Conservation (phyloP, 441 rosid genomes). For the Jatropha podagrica region DNA sequence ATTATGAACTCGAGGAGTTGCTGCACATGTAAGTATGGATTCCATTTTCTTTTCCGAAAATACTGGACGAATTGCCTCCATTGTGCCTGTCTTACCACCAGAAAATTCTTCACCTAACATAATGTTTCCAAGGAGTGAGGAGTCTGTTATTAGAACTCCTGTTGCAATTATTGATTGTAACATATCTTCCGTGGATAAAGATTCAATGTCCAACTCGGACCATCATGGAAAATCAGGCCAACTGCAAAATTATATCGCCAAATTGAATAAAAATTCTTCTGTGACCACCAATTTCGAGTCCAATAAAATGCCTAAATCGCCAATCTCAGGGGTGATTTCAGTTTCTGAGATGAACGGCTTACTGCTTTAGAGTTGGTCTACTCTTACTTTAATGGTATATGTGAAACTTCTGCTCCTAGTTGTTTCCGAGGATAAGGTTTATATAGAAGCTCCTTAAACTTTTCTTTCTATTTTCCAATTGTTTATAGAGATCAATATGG, state of each 20-base stretch:
- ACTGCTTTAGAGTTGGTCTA: conserved; percentile 47
- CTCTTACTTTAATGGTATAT: conserved; percentile 44
- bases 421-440: conserved; percentile 3
- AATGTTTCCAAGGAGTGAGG: conserved; percentile 13
- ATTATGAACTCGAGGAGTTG: too few species aligned
- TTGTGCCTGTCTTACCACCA: conserved; percentile 13
- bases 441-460: conserved; percentile 4
- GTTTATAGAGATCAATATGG: conserved; percentile 55
- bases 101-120: conserved; percentile 20
- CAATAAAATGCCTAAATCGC: conserved; percentile 32
- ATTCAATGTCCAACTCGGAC: conserved; percentile 19
- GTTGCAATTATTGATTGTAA: conserved; percentile 19
- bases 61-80: conserved; percentile 18
- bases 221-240: conserved; percentile 28
- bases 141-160: conserved; percentile 18
- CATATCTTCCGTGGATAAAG: conserved; percentile 26
- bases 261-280: conserved; percentile 22
- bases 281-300: conserved; percentile 25
- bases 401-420: conserved; percentile 11
- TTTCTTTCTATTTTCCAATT: conserved; percentile 12
- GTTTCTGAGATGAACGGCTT: conserved; percentile 58
- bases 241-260: conserved; percentile 21
- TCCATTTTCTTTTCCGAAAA: conserved; percentile 21
- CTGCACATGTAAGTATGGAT: neutral
- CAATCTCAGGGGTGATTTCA: conserved; percentile 39